Base-by-base conservation (phyloP, 176 grass and related monocot species). In the Raddia distichophylla region DNA sequence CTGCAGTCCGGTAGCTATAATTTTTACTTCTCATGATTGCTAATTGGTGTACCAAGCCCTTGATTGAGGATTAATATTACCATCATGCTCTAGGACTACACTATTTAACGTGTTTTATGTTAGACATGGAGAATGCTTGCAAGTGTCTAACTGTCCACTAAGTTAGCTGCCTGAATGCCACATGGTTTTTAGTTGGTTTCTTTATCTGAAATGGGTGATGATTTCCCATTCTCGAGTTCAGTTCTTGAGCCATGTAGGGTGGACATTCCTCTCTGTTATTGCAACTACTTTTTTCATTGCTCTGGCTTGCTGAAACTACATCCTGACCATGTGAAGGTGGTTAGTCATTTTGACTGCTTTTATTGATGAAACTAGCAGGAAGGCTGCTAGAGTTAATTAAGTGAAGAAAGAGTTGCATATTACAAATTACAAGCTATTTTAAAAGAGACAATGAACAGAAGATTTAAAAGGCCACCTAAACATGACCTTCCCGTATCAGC, bases 111-210 rank as follows among this genome's bases (percentile, higher is more conserved):
- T 56, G 32, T 17, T 58, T 75, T 75, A 42, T 5, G 14, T 57
- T 58, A 19, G 37, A 75, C 17, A 16, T 42, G 19, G n/a, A 60
- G 42, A 58, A 57, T 57, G 71, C 71, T 57, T 19, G 64, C 47
- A 5, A 69, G 67, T 48, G 43, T 13, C 67, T 43, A 47, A 69
- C 43, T 48, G 43, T 13, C 67, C 67, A 47, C 7, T 45, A 22
- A 47, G 40, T 60, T 22, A 42, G 12, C 11, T 75, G 54, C 54
- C 73, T 20, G n/a, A 75, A 75, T 75, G 22, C 22, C 58, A 22
- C 58, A 60, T 22, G 58, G 20, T 60, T 75, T 75, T 75, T 74
- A 8, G 37, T 19, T 45, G 55, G 20, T 47, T 10, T 46, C 78
- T 54, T 59, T 52, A 7, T 60, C 53, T 18, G 3, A 48, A 81